Conservation (phyloP, 2,329 filamentous ascomycete species). For the Neurospora crassa region DNA sequence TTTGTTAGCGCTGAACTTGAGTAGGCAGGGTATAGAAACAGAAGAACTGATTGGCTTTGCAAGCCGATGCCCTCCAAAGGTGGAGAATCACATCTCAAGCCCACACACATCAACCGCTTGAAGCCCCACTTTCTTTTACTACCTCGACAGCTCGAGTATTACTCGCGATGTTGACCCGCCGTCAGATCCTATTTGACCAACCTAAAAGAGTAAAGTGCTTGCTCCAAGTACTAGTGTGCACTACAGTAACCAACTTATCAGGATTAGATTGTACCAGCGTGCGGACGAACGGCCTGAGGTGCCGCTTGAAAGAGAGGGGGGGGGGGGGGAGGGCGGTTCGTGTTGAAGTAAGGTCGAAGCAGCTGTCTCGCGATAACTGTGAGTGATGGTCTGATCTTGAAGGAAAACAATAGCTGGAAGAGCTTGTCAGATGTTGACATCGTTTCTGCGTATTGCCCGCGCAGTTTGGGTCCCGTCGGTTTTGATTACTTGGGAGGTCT, state of each 20-base stretch:
- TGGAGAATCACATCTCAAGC: neutral
- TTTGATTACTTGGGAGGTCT: neutral
- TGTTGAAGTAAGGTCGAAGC: neutral
- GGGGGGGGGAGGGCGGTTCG: neutral
- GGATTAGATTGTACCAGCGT: neutral
- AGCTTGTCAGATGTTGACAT: neutral
- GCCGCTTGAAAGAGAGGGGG: neutral
- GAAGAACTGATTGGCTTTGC: neutral
- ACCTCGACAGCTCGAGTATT: neutral
- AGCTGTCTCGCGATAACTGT: neutral
- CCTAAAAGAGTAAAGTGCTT: neutral
- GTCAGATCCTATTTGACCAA: neutral
- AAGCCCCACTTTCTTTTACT: neutral
- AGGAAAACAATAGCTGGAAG: neutral
- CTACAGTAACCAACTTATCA: neutral
- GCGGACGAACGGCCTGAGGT: neutral
- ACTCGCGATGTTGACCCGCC: neutral
- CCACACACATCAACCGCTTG: neutral
- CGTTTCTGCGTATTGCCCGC: neutral
- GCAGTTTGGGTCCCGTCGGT: neutral
- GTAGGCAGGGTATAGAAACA: neutral
- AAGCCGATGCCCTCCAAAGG: neutral
- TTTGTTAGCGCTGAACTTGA: neutral
- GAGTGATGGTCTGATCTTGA: neutral
- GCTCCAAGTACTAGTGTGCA: neutral